A percentile compares a stretch with the other conserved stretches of the same genome.
Evolutionary conservation across 2,329 filamentous ascomycete genomes (phyloP).

Genomic region (Fusarium xylarioides): DNA sequence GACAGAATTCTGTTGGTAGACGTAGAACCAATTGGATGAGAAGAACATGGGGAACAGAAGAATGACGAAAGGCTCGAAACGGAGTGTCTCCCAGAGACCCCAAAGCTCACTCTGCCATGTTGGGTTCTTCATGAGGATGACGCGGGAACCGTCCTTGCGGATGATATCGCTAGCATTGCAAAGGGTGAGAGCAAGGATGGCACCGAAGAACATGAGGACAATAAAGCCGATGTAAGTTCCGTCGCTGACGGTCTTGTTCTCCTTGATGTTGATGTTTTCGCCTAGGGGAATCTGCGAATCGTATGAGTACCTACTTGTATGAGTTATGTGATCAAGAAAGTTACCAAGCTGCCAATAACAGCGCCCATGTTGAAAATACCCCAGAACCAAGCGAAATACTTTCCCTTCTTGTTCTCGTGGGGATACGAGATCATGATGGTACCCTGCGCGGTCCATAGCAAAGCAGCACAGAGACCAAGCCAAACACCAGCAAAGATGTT

Average conservation of each 20-base stretch:
- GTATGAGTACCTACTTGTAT: neutral
- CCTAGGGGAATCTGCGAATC: conserved; percentile 63
- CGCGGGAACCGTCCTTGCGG: conserved; percentile 78
- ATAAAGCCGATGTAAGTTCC: conserved; percentile 92
- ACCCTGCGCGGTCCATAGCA: conserved; percentile 85
- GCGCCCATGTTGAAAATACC: conserved; percentile 93
- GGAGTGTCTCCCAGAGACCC: conserved; percentile 79
- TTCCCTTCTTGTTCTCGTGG: conserved; percentile 80
- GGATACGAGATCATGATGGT: conserved; percentile 93
- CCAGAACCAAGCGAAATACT: conserved; percentile 93
- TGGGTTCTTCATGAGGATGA: conserved; percentile 91
- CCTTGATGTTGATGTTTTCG: conserved; percentile 37
- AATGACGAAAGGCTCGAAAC: conserved; percentile 73
- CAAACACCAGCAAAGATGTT: conserved; percentile 77
- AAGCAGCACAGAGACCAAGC: conserved; percentile 79
- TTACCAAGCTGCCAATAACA: conserved; percentile 78
- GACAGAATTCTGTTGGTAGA: conserved; percentile 79
- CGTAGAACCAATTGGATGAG: conserved; percentile 85
- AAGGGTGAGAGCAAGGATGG: conserved; percentile 73
- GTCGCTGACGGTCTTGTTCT: conserved; percentile 64
- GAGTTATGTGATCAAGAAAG: neutral
- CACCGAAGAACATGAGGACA: conserved; percentile 80
- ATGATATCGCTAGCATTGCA: conserved; percentile 77
- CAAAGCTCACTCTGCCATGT: conserved; percentile 82
- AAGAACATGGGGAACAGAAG: conserved; percentile 84